Base-by-base conservation (phyloP, 768 basidiomycete species). In the Auriscalpium orientale region DNA sequence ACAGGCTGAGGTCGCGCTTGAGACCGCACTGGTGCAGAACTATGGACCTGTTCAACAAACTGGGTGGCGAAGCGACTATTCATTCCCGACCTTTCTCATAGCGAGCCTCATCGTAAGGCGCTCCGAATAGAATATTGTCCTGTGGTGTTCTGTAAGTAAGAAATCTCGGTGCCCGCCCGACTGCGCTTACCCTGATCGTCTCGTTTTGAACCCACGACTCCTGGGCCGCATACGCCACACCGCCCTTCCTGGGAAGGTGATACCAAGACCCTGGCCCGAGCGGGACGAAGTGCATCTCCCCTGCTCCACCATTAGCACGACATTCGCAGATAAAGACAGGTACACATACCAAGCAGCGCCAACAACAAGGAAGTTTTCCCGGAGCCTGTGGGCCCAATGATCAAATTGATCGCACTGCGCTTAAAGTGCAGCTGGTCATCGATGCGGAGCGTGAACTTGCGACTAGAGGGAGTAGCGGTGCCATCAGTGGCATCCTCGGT, bases 121-220 rank as follows among this genome's bases (percentile, higher is more conserved):
- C 62, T 0, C 79, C 79, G 58, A 81, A 81, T 12, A 80, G 53
- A 49, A 81, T 79, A 56, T 81, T 81, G 18, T 79, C 74, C 72
- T 72, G 18, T 43, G 6, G 6, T 5, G 5, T 16, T 28, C 5
- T 7, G 28, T 28, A 28, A 28, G 28, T 28, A 28, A 4, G 5
- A 1, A 28, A 28, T 28, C 7, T 28, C n/a, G n/a, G n/a, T n/a
- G n/a, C n/a, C n/a, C n/a, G n/a, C n/a, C n/a, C n/a, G n/a, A n/a
- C n/a, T n/a, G n/a, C n/a, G n/a, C 71, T 49, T 50, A 82, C 84
- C 66, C 72, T 74, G 52, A 90, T 87, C 0, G 87, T 89, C 57
- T 86, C 87, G 59, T 90, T 91, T 67, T 85, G 80, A 2, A 91
- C 84, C 89, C 89, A 95, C 5, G 87, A 83, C 65, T 91, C 89